Conservation (phyloP, 495 filamentous ascomycete species). For the Aspergillus hancockii region DNA sequence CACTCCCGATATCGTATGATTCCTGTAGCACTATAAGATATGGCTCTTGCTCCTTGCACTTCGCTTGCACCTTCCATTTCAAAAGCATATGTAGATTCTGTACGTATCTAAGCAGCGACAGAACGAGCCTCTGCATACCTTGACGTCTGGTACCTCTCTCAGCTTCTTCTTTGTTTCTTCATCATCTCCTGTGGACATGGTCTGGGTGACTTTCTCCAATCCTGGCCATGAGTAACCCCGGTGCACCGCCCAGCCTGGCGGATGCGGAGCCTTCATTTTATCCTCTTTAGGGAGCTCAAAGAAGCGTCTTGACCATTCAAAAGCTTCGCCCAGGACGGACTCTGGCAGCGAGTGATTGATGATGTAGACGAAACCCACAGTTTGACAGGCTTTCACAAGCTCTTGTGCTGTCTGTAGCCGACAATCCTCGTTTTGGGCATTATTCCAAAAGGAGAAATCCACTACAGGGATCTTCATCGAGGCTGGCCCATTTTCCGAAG, state of each 20-base stretch:
- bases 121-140: constrained; percentile 25
- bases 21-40: constrained; percentile 43
- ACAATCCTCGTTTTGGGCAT: constrained; percentile 23
- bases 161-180: constrained; percentile 31
- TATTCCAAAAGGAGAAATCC: constrained; percentile 50
- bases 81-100: neutral
- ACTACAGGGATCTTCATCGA: constrained; percentile 50
- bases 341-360: constrained; percentile 54
- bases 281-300: constrained; percentile 46
- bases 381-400: constrained; percentile 53
- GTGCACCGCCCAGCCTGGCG: constrained; percentile 55
- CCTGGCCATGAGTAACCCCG: constrained; percentile 68
- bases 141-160: constrained; percentile 39
- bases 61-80: neutral
- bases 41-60: neutral
- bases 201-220: constrained; percentile 65
- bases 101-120: neutral
- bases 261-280: constrained; percentile 62
- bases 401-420: constrained; percentile 46
- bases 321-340: constrained; percentile 50
- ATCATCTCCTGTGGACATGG: constrained; percentile 48
- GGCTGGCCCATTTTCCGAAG: neutral
- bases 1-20: constrained; percentile 67
- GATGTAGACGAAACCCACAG: constrained; percentile 62
- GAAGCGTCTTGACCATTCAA: constrained; percentile 51